A percentile compares a stretch with the other conserved stretches of the same genome.
Evolutionary conservation across 441 rosid species (phyloP).

Genomic region (Capsella rubella): DNA sequence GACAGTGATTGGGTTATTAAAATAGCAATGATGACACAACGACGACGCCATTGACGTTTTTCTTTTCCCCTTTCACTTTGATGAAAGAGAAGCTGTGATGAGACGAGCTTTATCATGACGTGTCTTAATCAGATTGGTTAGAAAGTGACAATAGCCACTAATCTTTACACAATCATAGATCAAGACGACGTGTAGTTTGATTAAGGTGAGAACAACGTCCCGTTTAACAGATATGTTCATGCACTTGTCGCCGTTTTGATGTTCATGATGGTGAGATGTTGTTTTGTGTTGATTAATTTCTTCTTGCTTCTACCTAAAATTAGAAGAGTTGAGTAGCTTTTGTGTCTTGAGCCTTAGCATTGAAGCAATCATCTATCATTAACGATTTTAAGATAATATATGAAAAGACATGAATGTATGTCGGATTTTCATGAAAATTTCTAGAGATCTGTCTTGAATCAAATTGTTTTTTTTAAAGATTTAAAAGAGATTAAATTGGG

Average conservation of each 20-base stretch:
- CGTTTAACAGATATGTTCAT: background rate
- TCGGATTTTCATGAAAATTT: background rate
- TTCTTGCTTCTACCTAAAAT: no score
- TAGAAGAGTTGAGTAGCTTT: no score
- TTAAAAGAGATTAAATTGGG: no score
- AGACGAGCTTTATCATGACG: constrained; percentile 30
- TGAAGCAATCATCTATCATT: no score
- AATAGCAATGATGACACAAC: constrained; percentile 34
- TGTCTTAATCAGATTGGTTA: constrained; percentile 7
- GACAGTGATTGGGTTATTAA: constrained; percentile 36
- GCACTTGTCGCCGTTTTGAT: constrained; percentile 23
- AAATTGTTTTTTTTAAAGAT: no score
- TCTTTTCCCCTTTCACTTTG: background rate
- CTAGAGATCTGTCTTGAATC: background rate
- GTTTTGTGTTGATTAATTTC: no score
- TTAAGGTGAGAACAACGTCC: background rate
- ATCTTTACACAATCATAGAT: constrained; percentile 16
- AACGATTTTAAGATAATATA: background rate
- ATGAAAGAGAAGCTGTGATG: constrained; percentile 26
- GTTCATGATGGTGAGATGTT: no score
- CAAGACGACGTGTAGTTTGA: constrained; percentile 8
- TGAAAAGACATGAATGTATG: background rate
- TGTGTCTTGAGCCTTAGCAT: no score
- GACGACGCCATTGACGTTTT: constrained; percentile 43
- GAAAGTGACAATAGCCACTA: background rate